Evolutionary conservation across 495 filamentous ascomycete species (phyloP).

Genomic region (Trichocladium antarcticum): DNA sequence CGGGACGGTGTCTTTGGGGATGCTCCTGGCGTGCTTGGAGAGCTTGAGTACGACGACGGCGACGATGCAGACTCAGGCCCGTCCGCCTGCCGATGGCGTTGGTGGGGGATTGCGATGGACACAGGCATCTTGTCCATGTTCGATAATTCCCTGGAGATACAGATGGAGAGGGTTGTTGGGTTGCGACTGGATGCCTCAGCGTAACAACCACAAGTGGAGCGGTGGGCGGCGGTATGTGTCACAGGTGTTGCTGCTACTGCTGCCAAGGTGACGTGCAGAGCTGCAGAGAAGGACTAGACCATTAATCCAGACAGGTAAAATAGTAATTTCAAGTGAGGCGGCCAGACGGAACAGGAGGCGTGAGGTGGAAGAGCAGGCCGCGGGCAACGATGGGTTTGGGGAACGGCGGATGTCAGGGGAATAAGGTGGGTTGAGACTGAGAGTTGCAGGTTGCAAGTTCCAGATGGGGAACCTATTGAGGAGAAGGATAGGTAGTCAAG

Average conservation of each 20-base stretch:
- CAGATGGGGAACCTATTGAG: background rate
- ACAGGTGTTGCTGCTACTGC: constrained; percentile 9
- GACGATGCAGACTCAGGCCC: constrained; percentile 37
- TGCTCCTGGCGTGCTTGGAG: constrained; percentile 36
- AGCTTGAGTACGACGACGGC: constrained; percentile 43
- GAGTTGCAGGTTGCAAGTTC: too few species aligned
- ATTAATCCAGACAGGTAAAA: constrained; percentile 12
- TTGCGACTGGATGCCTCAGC: background rate
- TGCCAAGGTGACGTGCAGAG: constrained; percentile 19
- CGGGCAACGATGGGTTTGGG: background rate
- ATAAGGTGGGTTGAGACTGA: background rate
- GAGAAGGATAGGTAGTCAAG: background rate
- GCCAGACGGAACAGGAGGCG: background rate
- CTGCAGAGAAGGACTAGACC: constrained; percentile 15
- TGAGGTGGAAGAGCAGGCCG: background rate
- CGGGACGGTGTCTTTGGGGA: constrained; percentile 25
- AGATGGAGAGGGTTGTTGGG: background rate
- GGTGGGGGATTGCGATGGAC: constrained; percentile 43
- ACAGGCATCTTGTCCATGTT: constrained; percentile 34
- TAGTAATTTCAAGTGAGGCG: background rate
- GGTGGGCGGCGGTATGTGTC: background rate
- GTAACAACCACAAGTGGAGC: background rate
- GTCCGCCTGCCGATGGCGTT: constrained; percentile 27
- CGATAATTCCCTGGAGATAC: background rate
- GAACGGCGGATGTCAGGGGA: background rate